A percentile compares a stretch with the other conserved stretches of the same genome.
phyloP scores from a whole-genome alignment of 345 rosid species.

The Boechera divaricarpa region DNA sequence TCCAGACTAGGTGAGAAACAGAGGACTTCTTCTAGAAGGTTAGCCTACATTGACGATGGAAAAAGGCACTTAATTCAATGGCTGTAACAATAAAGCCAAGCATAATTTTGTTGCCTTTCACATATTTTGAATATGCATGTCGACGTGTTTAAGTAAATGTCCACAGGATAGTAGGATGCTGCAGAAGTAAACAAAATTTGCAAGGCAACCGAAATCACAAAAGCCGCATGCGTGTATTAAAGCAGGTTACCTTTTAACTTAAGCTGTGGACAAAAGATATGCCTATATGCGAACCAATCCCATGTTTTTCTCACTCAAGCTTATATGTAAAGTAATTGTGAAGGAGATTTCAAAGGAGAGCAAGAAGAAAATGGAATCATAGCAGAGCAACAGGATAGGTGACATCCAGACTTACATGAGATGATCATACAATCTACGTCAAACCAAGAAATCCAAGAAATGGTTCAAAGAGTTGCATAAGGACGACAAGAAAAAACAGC shows the following conservation, averaged over 20 bases:
- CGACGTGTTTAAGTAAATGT: slow-evolving; percentile 10
- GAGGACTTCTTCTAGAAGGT: slow-evolving; percentile 81
- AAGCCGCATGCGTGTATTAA: slow-evolving; percentile 22
- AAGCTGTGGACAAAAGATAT: slow-evolving; percentile 4
- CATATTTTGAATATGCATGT: slow-evolving; percentile 24
- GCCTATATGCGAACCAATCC: slow-evolving; percentile 12
- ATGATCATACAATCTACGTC: slow-evolving; percentile 7
- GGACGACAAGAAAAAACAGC: slow-evolving; percentile 15
- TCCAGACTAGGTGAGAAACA: slow-evolving; percentile 55
- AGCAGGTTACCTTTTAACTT: neutral
- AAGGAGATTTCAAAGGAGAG: too few relatives aligned
- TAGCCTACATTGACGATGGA: slow-evolving; percentile 56
- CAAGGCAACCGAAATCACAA: slow-evolving; percentile 9
- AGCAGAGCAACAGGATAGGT: neutral
- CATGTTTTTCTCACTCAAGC: neutral
- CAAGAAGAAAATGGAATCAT: too few relatives aligned
- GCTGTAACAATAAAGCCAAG: slow-evolving; percentile 15
- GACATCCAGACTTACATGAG: slow-evolving; percentile 23
- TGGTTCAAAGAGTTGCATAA: slow-evolving; percentile 14
- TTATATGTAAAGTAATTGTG: too few relatives aligned
- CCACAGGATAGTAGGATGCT: slow-evolving; percentile 9
- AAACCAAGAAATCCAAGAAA: slow-evolving; percentile 14
- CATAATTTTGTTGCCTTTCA: slow-evolving; percentile 9
- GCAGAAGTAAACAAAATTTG: slow-evolving; percentile 9
- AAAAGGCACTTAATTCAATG: slow-evolving; percentile 19